Conservation (phyloP, 1,284 basidiomycete species). For the Puccinia hordei region DNA sequence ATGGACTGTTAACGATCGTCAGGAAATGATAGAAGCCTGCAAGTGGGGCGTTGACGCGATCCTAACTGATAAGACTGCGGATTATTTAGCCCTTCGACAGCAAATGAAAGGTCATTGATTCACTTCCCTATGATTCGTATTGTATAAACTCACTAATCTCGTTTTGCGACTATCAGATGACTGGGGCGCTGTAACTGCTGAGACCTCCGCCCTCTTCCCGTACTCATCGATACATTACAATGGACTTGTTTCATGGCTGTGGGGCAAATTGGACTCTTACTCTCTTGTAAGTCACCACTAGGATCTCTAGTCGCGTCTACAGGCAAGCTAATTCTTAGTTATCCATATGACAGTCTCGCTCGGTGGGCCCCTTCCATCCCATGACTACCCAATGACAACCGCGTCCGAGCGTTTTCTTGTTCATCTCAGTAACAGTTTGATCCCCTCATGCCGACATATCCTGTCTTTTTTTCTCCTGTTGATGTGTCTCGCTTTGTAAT, state of each 20-base stretch:
- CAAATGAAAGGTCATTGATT: conserved; percentile 67
- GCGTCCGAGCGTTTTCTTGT: background rate
- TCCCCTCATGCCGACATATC: background rate
- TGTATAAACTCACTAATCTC: background rate
- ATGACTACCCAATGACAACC: conserved; percentile 28
- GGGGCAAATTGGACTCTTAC: conserved; percentile 6
- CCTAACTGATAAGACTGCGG: conserved; percentile 79
- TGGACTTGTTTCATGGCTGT: conserved; percentile 23
- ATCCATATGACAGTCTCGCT: conserved; percentile 22
- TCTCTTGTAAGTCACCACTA: conserved; percentile 11
- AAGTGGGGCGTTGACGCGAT: conserved; percentile 88
- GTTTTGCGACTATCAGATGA: conserved; percentile 5
- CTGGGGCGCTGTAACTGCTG: conserved; percentile 34
- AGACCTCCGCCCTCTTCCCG: conserved; percentile 34
- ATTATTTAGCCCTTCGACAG: conserved; percentile 73
- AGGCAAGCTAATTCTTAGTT: background rate
- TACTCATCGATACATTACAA: conserved; percentile 43
- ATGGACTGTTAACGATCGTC: conserved; percentile 92
- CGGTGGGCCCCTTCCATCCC: conserved; percentile 30
- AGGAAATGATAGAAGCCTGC: conserved; percentile 93
- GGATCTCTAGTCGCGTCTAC: background rate
- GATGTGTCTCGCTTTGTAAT: background rate
- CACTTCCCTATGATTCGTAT: background rate
- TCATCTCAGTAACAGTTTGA: background rate
- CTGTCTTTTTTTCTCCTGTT: background rate